Evolutionary conservation across 805 yeast genomes (phyloP).

Genomic region (Komagataella pastoris): DNA sequence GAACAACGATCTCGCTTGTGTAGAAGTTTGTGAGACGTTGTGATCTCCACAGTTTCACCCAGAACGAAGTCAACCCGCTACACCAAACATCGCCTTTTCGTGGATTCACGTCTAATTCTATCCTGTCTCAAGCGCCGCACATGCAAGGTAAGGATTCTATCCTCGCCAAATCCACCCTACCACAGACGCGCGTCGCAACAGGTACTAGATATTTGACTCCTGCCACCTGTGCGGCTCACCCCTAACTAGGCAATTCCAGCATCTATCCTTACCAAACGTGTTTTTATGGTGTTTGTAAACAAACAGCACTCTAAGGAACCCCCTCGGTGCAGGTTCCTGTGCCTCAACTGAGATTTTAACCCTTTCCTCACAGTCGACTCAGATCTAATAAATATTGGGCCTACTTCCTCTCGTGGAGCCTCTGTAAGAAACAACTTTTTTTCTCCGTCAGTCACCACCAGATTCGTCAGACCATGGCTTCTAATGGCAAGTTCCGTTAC

Average conservation of each 20-base stretch:
- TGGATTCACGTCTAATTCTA: neutral
- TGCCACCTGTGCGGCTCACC: neutral
- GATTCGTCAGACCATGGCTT: neutral
- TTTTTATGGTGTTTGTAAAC: neutral
- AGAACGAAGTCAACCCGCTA: neutral
- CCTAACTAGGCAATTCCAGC: neutral
- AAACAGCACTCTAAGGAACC: neutral
- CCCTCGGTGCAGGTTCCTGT: neutral
- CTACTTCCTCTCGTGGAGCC: neutral
- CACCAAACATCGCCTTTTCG: neutral
- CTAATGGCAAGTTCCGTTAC: conserved; percentile 5
- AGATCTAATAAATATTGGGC: neutral
- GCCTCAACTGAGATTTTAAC: neutral
- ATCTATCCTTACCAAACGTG: neutral
- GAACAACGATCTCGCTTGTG: neutral
- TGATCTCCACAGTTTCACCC: too few relatives aligned
- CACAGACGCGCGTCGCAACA: neutral
- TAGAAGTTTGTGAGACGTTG: neutral
- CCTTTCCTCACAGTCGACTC: neutral
- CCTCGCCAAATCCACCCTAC: neutral
- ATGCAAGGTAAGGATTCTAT: neutral
- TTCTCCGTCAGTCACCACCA: neutral
- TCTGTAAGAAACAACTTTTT: neutral
- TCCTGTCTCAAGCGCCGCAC: neutral
- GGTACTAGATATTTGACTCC: neutral